Conservation (phyloP, 768 basidiomycete genomes). For the Lepiota subincarnata region DNA sequence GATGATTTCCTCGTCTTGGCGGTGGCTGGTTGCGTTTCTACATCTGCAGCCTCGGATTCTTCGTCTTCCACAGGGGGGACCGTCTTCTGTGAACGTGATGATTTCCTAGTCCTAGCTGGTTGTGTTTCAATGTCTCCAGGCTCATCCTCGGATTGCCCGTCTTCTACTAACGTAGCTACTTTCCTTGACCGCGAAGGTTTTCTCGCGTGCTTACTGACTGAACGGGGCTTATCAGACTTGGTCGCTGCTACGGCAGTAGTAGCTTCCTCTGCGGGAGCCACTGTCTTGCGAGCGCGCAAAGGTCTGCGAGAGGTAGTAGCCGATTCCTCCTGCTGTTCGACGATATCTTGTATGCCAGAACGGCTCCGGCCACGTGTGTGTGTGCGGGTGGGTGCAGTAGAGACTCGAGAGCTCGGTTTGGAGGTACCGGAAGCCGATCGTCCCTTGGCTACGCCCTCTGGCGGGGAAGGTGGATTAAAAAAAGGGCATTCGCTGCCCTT, state of each 20-base stretch:
- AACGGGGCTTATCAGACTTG: no score
- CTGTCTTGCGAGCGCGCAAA: neutral
- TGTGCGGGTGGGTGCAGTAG: conserved; percentile 21
- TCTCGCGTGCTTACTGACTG: neutral
- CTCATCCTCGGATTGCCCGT: neutral
- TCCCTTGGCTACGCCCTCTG: conserved; percentile 11
- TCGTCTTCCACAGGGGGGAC: neutral
- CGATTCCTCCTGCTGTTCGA: neutral
- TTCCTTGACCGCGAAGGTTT: conserved; percentile 14
- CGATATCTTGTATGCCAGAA: conserved; percentile 3
- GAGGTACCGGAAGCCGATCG: conserved; percentile 12
- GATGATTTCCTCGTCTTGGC: conserved; percentile 7
- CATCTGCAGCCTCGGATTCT: conserved; percentile 13
- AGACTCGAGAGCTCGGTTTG: conserved; percentile 24
- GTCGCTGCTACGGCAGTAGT: neutral
- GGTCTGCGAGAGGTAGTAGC: neutral
- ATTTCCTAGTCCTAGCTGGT: conserved; percentile 1
- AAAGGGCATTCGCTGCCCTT: conserved; percentile 43
- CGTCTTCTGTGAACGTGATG: conserved; percentile 2
- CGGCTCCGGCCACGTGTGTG: conserved; percentile 4
- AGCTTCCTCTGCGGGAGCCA: conserved; percentile 17
- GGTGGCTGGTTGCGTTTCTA: neutral
- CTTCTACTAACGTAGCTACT: conserved; percentile 8
- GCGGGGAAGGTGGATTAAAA: conserved; percentile 25
- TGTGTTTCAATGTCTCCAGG: conserved; percentile 5